These are phyloP conservation scores for Candida lessepsii DNA, from an alignment of 805 yeast species.

Conservation along the genomic window DNA sequence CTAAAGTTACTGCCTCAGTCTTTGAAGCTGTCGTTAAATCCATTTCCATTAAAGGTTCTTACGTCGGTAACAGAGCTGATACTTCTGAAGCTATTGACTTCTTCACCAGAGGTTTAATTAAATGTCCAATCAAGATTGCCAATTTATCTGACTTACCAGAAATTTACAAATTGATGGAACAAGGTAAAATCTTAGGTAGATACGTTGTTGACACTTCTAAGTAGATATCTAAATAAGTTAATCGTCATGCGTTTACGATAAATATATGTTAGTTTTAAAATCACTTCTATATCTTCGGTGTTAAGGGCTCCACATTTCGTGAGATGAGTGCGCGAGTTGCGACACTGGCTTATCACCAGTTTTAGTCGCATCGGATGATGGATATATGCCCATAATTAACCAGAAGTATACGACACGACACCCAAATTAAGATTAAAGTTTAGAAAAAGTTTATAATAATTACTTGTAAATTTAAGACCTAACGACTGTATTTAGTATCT, in stretches of 20 bases:
- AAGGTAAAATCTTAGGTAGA: conserved; percentile 44
- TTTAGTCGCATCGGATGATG: too few relatives aligned
- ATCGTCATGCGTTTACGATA: neutral
- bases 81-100: conserved; percentile 46
- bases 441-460: too few relatives aligned
- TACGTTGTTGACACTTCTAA: conserved; percentile 44
- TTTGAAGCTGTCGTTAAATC: conserved; percentile 42
- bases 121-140: conserved; percentile 41
- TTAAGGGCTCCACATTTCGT: conserved; percentile 1
- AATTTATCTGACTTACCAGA: conserved; percentile 41
- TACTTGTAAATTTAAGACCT: too few relatives aligned
- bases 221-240: conserved; percentile 15
- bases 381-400: too few relatives aligned
- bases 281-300: neutral
- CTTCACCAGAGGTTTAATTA: conserved; percentile 43
- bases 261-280: neutral
- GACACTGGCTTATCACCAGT: too few relatives aligned
- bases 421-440: too few relatives aligned
- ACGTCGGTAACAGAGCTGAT: conserved; percentile 48
- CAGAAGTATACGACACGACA: too few relatives aligned
- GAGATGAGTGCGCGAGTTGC: too few relatives aligned
- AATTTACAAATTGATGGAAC: conserved; percentile 40
- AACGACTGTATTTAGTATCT: too few relatives aligned
- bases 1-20: conserved; percentile 39
- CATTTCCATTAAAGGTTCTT: conserved; percentile 40